phyloP scores from a whole-genome alignment of 306 rosid species.

The Sophora flavescens region DNA sequence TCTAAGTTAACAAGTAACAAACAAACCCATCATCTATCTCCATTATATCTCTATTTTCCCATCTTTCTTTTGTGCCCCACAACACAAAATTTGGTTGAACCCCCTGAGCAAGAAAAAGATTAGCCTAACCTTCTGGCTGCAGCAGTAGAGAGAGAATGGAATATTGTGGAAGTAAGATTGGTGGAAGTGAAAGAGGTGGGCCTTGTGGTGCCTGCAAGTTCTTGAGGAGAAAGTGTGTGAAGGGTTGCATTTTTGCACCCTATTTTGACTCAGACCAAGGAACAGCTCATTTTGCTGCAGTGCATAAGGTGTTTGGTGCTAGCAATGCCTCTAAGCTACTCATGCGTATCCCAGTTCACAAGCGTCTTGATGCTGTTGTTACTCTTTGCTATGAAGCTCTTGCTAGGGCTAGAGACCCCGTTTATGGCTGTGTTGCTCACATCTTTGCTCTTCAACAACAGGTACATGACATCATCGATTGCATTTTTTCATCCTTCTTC shows the following conservation, averaged over 20 bases:
- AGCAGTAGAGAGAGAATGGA: slow-evolving; percentile 37
- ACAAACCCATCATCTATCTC: slow-evolving; percentile 32
- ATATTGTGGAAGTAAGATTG: slow-evolving; percentile 39
- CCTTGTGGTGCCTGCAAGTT: slow-evolving; percentile 99
- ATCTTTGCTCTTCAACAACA: slow-evolving; percentile 91
- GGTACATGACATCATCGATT: slow-evolving; percentile 50
- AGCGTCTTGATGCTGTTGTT: slow-evolving; percentile 79
- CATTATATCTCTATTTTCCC: slow-evolving; percentile 20
- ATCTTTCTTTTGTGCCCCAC: slow-evolving; percentile 42
- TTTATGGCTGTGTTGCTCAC: slow-evolving; percentile 85
- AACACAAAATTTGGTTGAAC: slow-evolving; percentile 31
- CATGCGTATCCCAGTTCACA: slow-evolving; percentile 62
- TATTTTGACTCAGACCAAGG: slow-evolving; percentile 90
- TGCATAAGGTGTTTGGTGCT: slow-evolving; percentile 96
- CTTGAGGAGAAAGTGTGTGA: slow-evolving; percentile 80
- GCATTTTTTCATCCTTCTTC: not conserved
- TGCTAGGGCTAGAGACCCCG: slow-evolving; percentile 84
- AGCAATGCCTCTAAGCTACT: slow-evolving; percentile 95
- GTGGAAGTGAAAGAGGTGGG: slow-evolving; percentile 54
- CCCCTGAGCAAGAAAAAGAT: slow-evolving; percentile 44
- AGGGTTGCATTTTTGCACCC: slow-evolving; percentile 88
- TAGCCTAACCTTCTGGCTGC: slow-evolving; percentile 16
- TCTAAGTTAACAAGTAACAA: slow-evolving; percentile 33
- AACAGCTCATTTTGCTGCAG: slow-evolving; percentile 87
- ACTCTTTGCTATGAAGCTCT: slow-evolving; percentile 89